Evolutionary conservation across 2,329 filamentous ascomycete species (phyloP).

Genomic region (Pseudogymnoascus destructans): DNA sequence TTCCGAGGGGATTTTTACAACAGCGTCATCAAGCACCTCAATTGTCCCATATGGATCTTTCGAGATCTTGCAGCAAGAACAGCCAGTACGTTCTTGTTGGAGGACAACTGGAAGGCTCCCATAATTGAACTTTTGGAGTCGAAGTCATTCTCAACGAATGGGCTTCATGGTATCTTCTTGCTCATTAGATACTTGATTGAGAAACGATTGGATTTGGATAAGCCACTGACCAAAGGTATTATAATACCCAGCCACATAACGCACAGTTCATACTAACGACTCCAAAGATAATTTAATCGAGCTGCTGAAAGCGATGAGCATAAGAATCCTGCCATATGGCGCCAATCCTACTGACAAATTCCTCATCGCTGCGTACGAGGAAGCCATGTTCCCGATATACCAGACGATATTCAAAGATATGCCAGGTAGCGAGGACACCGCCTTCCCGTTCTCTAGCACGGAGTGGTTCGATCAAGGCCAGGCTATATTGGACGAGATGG

Average conservation of each 20-base stretch:
- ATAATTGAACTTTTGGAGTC: constrained; percentile 22
- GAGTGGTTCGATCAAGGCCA: background rate
- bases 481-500: constrained; percentile 30
- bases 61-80: constrained; percentile 69
- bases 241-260: background rate
- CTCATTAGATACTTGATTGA: constrained; percentile 44
- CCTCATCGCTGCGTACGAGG: constrained; percentile 24
- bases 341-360: constrained; percentile 1
- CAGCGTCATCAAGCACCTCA: constrained; percentile 49
- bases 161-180: constrained; percentile 45
- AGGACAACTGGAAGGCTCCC: constrained; percentile 36
- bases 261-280: constrained; percentile 13
- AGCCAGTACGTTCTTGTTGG: constrained; percentile 48
- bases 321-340: background rate
- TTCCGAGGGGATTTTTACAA: constrained; percentile 41
- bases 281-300: constrained; percentile 21
- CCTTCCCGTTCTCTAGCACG: background rate
- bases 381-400: constrained; percentile 23
- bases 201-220: constrained; percentile 36
- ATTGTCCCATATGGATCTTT: constrained; percentile 65
- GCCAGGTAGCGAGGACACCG: background rate
- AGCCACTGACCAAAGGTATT: constrained; percentile 32
- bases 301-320: background rate
- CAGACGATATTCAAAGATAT: background rate
- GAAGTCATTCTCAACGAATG: constrained; percentile 33